Evolutionary conservation across 1,139 yeast genomes (phyloP).

Genomic region (Eremothecium cymbalariae): DNA sequence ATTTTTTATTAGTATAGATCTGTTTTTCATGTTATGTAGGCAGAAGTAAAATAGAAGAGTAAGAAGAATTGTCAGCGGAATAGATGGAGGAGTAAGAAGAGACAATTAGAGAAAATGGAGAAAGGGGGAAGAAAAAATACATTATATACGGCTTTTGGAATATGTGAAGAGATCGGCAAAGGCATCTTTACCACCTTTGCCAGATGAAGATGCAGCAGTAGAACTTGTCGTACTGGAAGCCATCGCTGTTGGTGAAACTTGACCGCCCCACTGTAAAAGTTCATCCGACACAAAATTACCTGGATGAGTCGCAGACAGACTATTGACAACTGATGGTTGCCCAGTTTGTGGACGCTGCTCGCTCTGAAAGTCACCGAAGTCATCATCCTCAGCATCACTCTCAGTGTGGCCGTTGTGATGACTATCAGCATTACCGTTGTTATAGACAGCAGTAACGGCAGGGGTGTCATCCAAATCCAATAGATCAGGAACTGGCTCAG

Average conservation of each 20-base stretch:
- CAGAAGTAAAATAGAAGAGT: no score
- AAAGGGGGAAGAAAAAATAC: not conserved
- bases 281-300: constrained; percentile 9
- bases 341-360: constrained; percentile 14
- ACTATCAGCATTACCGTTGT: not conserved
- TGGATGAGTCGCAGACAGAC: constrained; percentile 10
- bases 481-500: constrained; percentile 19
- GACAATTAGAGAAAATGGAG: not conserved
- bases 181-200: constrained; percentile 26
- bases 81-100: no score
- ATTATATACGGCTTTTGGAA: constrained; percentile 28
- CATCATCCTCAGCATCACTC: constrained; percentile 29
- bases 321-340: constrained; percentile 5
- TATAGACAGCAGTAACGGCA: no score
- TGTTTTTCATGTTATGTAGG: no score
- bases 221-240: constrained; percentile 2
- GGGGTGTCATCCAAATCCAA: constrained; percentile 20
- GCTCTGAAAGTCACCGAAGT: constrained; percentile 33
- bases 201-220: constrained; percentile 6
- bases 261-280: constrained; percentile 12
- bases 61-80: no score
- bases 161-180: constrained; percentile 30
- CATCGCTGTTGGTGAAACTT: constrained; percentile 1
- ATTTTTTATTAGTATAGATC: no score
- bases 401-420: constrained; percentile 4